phyloP scores from a whole-genome alignment of 2,329 filamentous ascomycete genomes.

The Aspergillus ibericus region DNA sequence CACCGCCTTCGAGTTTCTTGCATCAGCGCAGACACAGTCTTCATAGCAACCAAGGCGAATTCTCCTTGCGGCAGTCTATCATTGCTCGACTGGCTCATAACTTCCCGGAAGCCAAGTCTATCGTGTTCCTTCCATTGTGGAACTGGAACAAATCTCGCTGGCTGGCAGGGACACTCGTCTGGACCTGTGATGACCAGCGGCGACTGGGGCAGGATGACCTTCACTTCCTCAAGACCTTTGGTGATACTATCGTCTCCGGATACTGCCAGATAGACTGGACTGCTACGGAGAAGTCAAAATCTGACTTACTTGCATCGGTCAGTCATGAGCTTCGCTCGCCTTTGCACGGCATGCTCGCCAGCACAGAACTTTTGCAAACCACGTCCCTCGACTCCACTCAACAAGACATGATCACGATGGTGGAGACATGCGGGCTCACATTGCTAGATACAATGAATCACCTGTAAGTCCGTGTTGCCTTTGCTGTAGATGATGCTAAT shows the following conservation, averaged over 20 bases:
- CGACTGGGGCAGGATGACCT: constrained; percentile 29
- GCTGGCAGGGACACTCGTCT: constrained; percentile 33
- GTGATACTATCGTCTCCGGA: constrained; percentile 36
- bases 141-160: constrained; percentile 35
- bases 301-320: constrained; percentile 54
- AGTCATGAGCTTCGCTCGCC: constrained; percentile 54
- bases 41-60: constrained; percentile 2
- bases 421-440: constrained; percentile 53
- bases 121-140: constrained; percentile 37
- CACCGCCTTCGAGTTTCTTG: neutral
- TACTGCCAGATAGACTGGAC: constrained; percentile 35
- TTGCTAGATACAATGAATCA: constrained; percentile 51
- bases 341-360: constrained; percentile 50
- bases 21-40: neutral
- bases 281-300: constrained; percentile 48
- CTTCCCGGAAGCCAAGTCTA: constrained; percentile 26
- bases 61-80: constrained; percentile 2
- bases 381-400: constrained; percentile 44
- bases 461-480: constrained; percentile 19
- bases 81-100: constrained; percentile 15
- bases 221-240: constrained; percentile 37
- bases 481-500: neutral
- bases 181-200: constrained; percentile 26
- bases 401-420: constrained; percentile 47
- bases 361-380: constrained; percentile 52